Percentiles rank a stretch among this genome's conserved stretches.
These are phyloP conservation scores for Tympanopsis confertula DNA, from an alignment of 2,329 filamentous ascomycete genomes.

Conservation along the genomic window DNA sequence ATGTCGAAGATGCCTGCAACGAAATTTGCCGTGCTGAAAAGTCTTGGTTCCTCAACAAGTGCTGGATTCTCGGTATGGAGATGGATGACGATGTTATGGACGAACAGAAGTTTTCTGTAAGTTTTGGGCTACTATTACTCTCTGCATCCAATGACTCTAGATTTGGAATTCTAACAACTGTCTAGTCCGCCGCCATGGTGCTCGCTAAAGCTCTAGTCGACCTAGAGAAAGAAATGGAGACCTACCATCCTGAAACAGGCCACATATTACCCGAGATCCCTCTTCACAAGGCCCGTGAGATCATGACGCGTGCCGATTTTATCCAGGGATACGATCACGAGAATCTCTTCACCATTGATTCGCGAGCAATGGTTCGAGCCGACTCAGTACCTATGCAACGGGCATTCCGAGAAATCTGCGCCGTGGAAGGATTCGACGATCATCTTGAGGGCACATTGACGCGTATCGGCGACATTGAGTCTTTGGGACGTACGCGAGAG, in stretches of 20 bases:
- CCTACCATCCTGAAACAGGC: slow-evolving; percentile 5
- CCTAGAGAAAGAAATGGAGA: slow-evolving; percentile 22
- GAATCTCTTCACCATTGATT: slow-evolving; percentile 46
- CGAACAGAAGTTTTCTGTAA: slow-evolving; percentile 7
- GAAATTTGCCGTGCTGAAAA: slow-evolving; percentile 57
- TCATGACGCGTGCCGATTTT: slow-evolving; percentile 46
- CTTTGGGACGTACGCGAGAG: slow-evolving; percentile 39
- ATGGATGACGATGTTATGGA: slow-evolving; percentile 51
- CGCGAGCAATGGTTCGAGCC: slow-evolving; percentile 39
- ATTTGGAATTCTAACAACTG: not conserved
- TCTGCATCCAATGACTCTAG: not conserved
- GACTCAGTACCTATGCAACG: slow-evolving; percentile 47
- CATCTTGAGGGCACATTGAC: slow-evolving; percentile 38
- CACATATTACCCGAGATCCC: slow-evolving; percentile 39
- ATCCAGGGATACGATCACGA: slow-evolving; percentile 43
- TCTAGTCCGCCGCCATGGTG: slow-evolving; percentile 42
- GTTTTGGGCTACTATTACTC: too few relatives aligned
- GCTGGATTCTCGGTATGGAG: slow-evolving; percentile 60
- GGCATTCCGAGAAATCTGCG: slow-evolving; percentile 40
- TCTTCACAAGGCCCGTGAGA: slow-evolving; percentile 32
- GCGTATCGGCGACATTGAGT: slow-evolving; percentile 39
- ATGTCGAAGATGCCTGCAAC: slow-evolving; percentile 38
- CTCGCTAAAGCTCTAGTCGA: slow-evolving; percentile 43
- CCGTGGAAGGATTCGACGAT: slow-evolving; percentile 35
- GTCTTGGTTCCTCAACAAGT: slow-evolving; percentile 68